These are phyloP conservation scores for Nemania bipapillata DNA, from an alignment of 2,329 filamentous ascomycete species.

Conservation along the genomic window DNA sequence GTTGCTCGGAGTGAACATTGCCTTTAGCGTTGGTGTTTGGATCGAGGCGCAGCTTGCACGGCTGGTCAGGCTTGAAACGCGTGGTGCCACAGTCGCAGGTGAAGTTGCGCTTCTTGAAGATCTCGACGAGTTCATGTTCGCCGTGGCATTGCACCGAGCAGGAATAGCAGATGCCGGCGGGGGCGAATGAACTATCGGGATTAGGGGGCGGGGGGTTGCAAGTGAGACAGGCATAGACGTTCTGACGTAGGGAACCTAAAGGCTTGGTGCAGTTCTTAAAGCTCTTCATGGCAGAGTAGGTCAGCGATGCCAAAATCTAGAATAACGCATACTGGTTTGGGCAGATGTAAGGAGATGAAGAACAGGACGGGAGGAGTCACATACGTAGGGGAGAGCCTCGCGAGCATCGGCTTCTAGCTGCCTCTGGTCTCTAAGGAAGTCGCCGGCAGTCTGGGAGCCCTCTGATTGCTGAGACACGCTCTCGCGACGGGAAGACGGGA, in stretches of 20 bases:
- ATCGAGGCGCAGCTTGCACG: conserved; percentile 81
- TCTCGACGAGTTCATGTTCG: conserved; percentile 92
- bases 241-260: conserved; percentile 88
- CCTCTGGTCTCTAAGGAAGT: conserved; percentile 89
- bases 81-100: conserved; percentile 95
- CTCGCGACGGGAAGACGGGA: conserved; percentile 58
- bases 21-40: conserved; percentile 78
- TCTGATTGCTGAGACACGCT: conserved; percentile 69
- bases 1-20: conserved; percentile 77
- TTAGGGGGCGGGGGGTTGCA: conserved; percentile 83
- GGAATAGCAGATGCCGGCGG: conserved; percentile 92
- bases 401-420: conserved; percentile 93
- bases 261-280: conserved; percentile 92
- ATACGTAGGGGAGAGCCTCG: conserved; percentile 90
- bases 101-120: conserved; percentile 95
- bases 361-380: conserved; percentile 44
- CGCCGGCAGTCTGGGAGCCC: conserved; percentile 76
- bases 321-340: not conserved
- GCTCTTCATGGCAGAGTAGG: conserved; percentile 67
- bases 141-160: conserved; percentile 97
- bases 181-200: conserved; percentile 69
- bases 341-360: not conserved
- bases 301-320: conserved; percentile 41
- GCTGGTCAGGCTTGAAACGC: conserved; percentile 72
- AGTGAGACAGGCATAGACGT: conserved; percentile 89